A percentile compares a stretch with the other conserved stretches of the same genome.
Evolutionary conservation across 106 monocot species (phyloP).

Genomic region (Triglochin maritima): DNA sequence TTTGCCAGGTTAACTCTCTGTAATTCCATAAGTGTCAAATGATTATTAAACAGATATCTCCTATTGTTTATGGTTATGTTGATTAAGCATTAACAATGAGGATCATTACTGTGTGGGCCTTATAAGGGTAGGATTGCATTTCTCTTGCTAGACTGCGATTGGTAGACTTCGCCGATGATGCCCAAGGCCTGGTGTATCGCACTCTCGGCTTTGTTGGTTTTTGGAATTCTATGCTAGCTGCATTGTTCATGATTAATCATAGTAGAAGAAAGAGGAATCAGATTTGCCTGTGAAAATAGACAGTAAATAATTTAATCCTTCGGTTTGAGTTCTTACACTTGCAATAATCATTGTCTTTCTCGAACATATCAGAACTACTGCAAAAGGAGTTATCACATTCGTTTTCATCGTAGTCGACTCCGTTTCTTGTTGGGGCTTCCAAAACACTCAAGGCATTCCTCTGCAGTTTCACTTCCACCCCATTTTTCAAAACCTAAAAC

Average conservation of each 20-base stretch:
- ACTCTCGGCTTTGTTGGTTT: constrained; percentile 69
- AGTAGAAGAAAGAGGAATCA: too few relatives aligned
- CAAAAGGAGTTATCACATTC: constrained; percentile 15
- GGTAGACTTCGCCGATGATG: constrained; percentile 28
- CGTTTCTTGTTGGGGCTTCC: constrained; percentile 16
- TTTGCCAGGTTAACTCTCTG: constrained; percentile 72
- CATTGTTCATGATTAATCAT: too few relatives aligned
- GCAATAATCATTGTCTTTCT: not conserved
- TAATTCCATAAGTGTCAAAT: not conserved
- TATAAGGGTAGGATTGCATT: constrained; percentile 25
- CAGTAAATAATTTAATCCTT: too few relatives aligned
- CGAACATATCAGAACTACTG: constrained; percentile 13
- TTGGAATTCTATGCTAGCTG: constrained; percentile 64
- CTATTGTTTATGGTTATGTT: not conserved
- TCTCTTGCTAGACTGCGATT: constrained; percentile 30
- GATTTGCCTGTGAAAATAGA: too few relatives aligned
- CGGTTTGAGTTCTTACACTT: not conserved
- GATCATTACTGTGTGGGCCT: constrained; percentile 46
- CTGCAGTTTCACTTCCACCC: constrained; percentile 20
- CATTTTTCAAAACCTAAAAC: constrained; percentile 18
- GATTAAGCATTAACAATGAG: not conserved
- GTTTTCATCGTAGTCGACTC: constrained; percentile 13
- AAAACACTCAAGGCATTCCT: constrained; percentile 23
- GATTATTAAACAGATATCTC: not conserved
- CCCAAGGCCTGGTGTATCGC: constrained; percentile 66